Base-by-base conservation (phyloP, 2,329 filamentous ascomycete species). In the Oidium heveae region DNA sequence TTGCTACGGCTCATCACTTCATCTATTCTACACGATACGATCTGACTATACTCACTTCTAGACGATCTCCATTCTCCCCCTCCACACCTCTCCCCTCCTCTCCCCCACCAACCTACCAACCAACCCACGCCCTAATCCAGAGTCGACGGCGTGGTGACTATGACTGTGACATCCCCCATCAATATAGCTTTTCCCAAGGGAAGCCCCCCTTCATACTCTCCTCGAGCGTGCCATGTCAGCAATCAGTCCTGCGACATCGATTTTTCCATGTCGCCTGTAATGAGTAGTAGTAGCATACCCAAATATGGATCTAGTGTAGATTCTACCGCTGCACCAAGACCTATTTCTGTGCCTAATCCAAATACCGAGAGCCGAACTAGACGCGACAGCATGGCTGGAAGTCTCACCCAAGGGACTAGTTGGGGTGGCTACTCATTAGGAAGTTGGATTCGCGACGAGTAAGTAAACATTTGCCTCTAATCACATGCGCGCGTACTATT, bases 371-470 rank as follows among this genome's bases (percentile, higher is more conserved):
- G 71, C 63, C 73, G 76, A 58, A 73, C 71, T 54, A 72, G 78
- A 58, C 72, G 78, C 61, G 79, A 82, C 65, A 77, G 73, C 55
- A 66, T 81, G 36, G 77, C 77, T 16, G 77, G 77, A 52, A 82
- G 78, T 63, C 67, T 81, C 56, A 78, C 80, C 69, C 83, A 80
- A 59, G 88, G 89, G 62, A 87, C 94, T 81, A 95, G 88, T 69
- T 98, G 89, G 88, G 89, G 89, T 65, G 89, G 88, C 60, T 79
- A 94, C 57, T 96, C 89, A 9, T 86, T 96, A 60, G 89, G 89
- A 58, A 96, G 89, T 65, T 96, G 93, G 74, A 91, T 98, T 68
- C 77, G 86, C 68, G 89, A 98, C 71, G 91, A 98, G 91, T 98
- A 79, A 79, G 89, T 82, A 54, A 15, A 32, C 1, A 32, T 8